Percentiles rank a stretch among this genome's conserved stretches.
Conservation (phyloP, 805 yeast species). For the Diddensiella caesifluorescens region DNA sequence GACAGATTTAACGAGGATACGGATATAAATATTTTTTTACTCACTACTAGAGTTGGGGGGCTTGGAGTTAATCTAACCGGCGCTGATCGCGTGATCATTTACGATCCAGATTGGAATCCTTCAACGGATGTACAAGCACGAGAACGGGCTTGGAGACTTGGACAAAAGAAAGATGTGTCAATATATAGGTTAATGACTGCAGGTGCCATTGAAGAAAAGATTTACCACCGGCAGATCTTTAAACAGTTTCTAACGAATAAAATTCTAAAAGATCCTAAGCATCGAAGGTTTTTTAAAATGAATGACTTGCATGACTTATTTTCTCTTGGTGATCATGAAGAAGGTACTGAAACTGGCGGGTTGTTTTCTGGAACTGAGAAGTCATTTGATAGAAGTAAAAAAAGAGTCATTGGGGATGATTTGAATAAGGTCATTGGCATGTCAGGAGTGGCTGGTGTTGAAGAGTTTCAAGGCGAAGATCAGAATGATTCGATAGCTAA, state of each 20-base stretch:
- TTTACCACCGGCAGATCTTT: conserved; percentile 93
- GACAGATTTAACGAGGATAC: conserved; percentile 69
- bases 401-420: conserved; percentile 50
- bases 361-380: conserved; percentile 45
- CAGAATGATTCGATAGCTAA: conserved; percentile 16
- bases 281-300: conserved; percentile 84
- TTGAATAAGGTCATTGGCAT: conserved; percentile 57
- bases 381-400: conserved; percentile 3
- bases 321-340: conserved; percentile 63
- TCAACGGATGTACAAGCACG: conserved; percentile 96
- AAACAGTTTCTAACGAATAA: conserved; percentile 91
- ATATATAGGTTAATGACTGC: conserved; percentile 90
- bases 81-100: conserved; percentile 89
- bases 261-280: conserved; percentile 92
- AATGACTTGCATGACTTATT: conserved; percentile 89
- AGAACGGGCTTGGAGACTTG: conserved; percentile 95
- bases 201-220: conserved; percentile 94
- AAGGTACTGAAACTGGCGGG: conserved; percentile 63
- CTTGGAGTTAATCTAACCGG: conserved; percentile 92
- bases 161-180: conserved; percentile 87
- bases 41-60: conserved; percentile 96
- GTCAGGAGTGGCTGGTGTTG: conserved; percentile 69
- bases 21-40: conserved; percentile 57
- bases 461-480: conserved; percentile 49
- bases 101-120: conserved; percentile 98